phyloP scores from a whole-genome alignment of 2,329 filamentous ascomycete species.

The Aspergillus sergii region DNA sequence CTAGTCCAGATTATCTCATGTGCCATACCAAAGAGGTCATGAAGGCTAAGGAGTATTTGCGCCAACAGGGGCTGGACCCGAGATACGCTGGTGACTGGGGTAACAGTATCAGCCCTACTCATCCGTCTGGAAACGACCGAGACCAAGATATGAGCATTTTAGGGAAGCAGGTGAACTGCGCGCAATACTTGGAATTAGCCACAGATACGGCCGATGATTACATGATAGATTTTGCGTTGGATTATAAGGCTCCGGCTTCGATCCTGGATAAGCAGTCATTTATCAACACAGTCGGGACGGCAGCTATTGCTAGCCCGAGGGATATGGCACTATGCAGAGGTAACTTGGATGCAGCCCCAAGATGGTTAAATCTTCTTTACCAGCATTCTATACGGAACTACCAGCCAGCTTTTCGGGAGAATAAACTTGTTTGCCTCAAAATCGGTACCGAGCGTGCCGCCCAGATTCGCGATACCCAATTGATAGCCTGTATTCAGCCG shows the following conservation, averaged over 20 bases:
- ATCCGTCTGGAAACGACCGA: neutral
- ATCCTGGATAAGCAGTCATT: conserved; percentile 3
- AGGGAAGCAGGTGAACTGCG: neutral
- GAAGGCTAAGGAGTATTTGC: conserved; percentile 33
- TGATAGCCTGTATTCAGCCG: neutral
- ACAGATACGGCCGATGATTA: neutral
- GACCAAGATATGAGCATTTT: neutral
- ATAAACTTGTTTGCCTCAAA: conserved; percentile 23
- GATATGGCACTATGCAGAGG: conserved; percentile 13
- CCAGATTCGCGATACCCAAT: conserved; percentile 14
- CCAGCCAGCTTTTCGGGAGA: neutral
- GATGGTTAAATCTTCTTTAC: conserved; percentile 1
- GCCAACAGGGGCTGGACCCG: neutral
- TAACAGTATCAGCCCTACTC: conserved; percentile 26
- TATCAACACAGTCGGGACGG: conserved; percentile 15
- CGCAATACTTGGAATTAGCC: neutral
- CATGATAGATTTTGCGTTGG: neutral
- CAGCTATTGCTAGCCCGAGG: conserved; percentile 10
- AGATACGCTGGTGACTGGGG: conserved; percentile 33
- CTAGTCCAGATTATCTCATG: conserved; percentile 28
- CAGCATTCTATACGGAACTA: neutral
- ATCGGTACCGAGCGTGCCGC: conserved; percentile 26
- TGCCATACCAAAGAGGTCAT: conserved; percentile 35
- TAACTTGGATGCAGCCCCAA: conserved; percentile 1
- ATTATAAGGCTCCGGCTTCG: neutral